Evolutionary conservation across 176 grass and related monocot genomes (phyloP).

Genomic region (Olyra latifolia): DNA sequence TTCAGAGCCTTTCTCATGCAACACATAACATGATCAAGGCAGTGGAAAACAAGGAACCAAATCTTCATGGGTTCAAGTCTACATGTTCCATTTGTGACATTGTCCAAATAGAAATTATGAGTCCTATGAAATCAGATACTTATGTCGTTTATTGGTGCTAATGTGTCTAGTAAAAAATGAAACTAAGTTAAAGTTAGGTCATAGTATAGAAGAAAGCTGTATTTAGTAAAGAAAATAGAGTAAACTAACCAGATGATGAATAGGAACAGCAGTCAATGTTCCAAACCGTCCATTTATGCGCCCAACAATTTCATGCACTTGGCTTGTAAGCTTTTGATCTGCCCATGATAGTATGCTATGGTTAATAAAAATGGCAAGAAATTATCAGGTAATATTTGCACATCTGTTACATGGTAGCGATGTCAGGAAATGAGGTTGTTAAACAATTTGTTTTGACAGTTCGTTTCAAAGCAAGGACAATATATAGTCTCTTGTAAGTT

Average conservation of each 20-base stretch:
- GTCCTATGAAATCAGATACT: background rate
- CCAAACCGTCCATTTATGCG: conserved; percentile 99
- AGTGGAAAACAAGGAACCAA: background rate
- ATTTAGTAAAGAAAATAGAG: background rate
- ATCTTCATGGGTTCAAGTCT: background rate
- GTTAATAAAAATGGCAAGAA: conserved; percentile 4
- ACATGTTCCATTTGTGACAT: background rate
- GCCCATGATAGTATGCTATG: conserved; percentile 25
- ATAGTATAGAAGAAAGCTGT: background rate
- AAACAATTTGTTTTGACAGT: background rate
- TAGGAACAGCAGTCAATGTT: conserved; percentile 94
- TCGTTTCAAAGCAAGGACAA: background rate
- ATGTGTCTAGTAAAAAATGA: background rate
- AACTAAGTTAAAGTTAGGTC: background rate
- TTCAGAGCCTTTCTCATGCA: background rate
- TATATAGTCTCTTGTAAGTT: conserved; percentile 5
- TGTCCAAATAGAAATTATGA: background rate
- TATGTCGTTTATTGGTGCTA: background rate
- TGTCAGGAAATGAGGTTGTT: background rate
- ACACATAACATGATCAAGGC: background rate
- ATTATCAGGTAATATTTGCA: background rate
- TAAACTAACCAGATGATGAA: conserved; percentile 89
- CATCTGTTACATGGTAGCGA: background rate
- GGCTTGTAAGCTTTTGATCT: conserved; percentile 99
- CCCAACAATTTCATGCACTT: conserved; percentile 99